Evolutionary conservation across 1,284 basidiomycete species (phyloP), one percentile per base, ranked within the genome.

Genomic region (Sanghuangporus weigelae): DNA sequence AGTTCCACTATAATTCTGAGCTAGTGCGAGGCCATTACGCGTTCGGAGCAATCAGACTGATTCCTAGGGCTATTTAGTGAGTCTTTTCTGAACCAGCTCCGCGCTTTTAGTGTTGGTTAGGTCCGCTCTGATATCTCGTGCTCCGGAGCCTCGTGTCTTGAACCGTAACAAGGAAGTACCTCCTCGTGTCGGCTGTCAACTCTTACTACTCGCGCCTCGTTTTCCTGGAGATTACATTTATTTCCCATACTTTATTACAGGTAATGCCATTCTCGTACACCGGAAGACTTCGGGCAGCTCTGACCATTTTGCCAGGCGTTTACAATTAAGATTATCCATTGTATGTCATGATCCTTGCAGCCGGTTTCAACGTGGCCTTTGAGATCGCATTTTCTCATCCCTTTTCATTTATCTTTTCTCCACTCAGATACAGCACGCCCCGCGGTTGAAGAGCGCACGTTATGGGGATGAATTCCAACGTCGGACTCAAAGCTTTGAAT

Each of bases 401-500:
- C 66, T 67, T 67, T 69, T 59, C 44, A 53, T 56, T 35, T 39
- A 23, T 46, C 55, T 44, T 56, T 59, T 53, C 59, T 62, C 46
- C 39, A 50, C 53, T 38, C 51, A 59, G 49, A 51, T 51, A 21
- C 38, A 65, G 0, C 55, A 14, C 42, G 68, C 77, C 48, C 63
- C 73, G 39, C 69, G 79, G 26, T 36, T 39, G 60, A 42, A 38
- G 79, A 67, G 81, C 85, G 76, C 82, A 86, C 71, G 80, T 78
- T 56, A 79, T 81, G 36, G 79, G 79, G 16, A 81, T 86, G 75
- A 74, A 77, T 66, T 74, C 80, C 31, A 74, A 77, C 1, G 78
- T 74, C 49, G 73, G 77, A 11, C 75, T 85, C 65, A 85, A 86
- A 70, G 73, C 76, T 35, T 75, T 86, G 63, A 84, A 82, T 71